These are phyloP conservation scores for Penstemon newberryi DNA, from an alignment of 257 asterid genomes.

Conservation along the genomic window DNA sequence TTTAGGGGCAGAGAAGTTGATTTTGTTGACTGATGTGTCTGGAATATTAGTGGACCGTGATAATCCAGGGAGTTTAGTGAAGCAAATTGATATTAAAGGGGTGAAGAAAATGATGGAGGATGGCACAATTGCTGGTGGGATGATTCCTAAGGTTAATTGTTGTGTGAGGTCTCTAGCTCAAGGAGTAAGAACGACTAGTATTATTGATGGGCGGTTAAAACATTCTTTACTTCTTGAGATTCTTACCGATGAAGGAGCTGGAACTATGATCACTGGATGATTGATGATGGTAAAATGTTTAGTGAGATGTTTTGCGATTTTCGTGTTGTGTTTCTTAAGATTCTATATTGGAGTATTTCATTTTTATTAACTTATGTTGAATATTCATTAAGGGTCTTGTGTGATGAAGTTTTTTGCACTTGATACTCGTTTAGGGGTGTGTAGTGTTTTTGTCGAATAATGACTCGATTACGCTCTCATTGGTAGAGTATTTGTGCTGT, in stretches of 20 bases:
- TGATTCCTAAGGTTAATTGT: slow-evolving; percentile 82
- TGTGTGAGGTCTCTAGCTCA: slow-evolving; percentile 77
- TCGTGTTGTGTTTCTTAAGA: no score
- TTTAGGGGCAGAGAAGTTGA: slow-evolving; percentile 71
- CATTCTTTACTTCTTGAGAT: slow-evolving; percentile 81
- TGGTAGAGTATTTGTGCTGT: no score
- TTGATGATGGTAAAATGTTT: neutral
- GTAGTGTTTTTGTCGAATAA: no score
- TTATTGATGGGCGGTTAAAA: slow-evolving; percentile 73
- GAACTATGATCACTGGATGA: slow-evolving; percentile 80
- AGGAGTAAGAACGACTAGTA: slow-evolving; percentile 78
- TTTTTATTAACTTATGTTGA: no score
- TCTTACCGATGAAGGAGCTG: slow-evolving; percentile 77
- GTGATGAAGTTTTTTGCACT: no score
- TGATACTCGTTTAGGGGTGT: no score
- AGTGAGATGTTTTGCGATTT: no score
- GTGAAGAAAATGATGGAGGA: slow-evolving; percentile 70
- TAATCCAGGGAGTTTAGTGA: slow-evolving; percentile 67
- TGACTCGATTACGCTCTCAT: no score
- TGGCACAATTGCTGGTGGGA: slow-evolving; percentile 72
- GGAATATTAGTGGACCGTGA: slow-evolving; percentile 62
- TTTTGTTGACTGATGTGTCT: slow-evolving; percentile 69
- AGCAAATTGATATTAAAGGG: slow-evolving; percentile 68
- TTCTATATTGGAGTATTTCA: no score
- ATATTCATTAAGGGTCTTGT: no score